phyloP scores from a whole-genome alignment of 345 rosid species.

The Microcos paniculata region DNA sequence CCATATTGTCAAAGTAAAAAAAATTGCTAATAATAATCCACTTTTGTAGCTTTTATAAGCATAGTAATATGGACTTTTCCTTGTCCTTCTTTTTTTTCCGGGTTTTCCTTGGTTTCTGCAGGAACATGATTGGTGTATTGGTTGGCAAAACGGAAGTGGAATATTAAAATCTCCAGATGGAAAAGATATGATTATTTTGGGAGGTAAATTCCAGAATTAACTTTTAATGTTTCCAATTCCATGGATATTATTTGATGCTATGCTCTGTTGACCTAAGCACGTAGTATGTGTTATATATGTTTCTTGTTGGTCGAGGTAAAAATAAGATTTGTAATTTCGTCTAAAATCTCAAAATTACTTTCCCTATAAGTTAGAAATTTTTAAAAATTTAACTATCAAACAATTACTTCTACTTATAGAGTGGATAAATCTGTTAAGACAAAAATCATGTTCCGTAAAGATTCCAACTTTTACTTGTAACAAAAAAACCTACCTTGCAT shows the following conservation, averaged over 20 bases:
- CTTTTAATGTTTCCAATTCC: background rate
- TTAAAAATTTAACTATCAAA: no score
- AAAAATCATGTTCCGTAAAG: background rate
- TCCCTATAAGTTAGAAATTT: no score
- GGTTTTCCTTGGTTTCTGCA: constrained; percentile 25
- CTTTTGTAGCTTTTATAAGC: background rate
- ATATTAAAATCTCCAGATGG: constrained; percentile 59
- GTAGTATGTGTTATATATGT: background rate
- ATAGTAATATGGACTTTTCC: background rate
- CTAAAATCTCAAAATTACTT: no score
- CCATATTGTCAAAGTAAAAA: background rate
- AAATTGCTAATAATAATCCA: background rate
- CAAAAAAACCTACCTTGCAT: background rate
- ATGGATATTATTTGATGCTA: background rate
- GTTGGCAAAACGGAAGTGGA: constrained; percentile 74
- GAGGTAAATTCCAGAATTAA: constrained; percentile 52
- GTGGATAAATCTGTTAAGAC: no score
- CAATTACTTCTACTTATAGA: no score
- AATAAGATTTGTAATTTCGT: no score
- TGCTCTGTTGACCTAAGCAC: background rate
- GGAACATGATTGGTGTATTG: constrained; percentile 69
- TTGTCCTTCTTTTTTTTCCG: background rate
- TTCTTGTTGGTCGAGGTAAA: no score
- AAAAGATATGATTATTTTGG: constrained; percentile 62
- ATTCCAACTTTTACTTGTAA: background rate